These are phyloP conservation scores for Sugiyamaella grinbergsii DNA, from an alignment of 1,139 yeast species.

Conservation along the genomic window DNA sequence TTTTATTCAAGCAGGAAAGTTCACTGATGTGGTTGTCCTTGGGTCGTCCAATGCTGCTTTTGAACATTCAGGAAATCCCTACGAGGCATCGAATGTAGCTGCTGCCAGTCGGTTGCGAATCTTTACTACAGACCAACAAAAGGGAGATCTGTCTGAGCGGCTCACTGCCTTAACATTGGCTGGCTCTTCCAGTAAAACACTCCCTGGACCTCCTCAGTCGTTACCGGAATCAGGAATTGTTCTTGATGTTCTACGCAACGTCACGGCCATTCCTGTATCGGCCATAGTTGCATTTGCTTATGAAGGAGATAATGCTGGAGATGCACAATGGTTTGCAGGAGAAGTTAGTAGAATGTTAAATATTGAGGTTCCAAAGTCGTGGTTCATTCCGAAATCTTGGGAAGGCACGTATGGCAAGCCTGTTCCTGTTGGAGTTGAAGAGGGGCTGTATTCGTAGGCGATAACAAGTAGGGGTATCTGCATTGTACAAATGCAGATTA, in stretches of 20 bases:
- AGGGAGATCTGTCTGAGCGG: slow-evolving; percentile 19
- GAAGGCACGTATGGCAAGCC: slow-evolving; percentile 78
- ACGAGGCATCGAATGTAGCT: slow-evolving; percentile 21
- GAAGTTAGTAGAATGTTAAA: slow-evolving; percentile 43
- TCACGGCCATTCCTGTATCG: slow-evolving; percentile 21
- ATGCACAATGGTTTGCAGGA: slow-evolving; percentile 61
- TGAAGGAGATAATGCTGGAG: slow-evolving; percentile 86
- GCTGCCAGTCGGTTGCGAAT: slow-evolving; percentile 10
- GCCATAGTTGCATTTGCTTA: slow-evolving; percentile 57
- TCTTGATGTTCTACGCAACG: slow-evolving; percentile 31
- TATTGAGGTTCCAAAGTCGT: slow-evolving; percentile 35
- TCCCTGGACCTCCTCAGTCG: slow-evolving; percentile 23
- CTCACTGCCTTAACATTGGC: slow-evolving; percentile 20
- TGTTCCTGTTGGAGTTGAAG: slow-evolving; percentile 68
- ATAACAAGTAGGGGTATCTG: too few species aligned
- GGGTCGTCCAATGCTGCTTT: slow-evolving; percentile 69
- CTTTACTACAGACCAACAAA: slow-evolving; percentile 11
- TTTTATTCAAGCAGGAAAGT: slow-evolving; percentile 46
- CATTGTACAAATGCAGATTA: too few species aligned
- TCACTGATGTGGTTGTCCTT: slow-evolving; percentile 56
- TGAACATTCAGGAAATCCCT: slow-evolving; percentile 21
- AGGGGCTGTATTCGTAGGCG: slow-evolving; percentile 68
- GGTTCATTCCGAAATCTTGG: slow-evolving; percentile 78
- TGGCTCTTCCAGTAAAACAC: slow-evolving; percentile 6
- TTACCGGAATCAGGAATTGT: slow-evolving; percentile 41